Conservation (phyloP, 2,329 filamentous ascomycete genomes). For the Didymella exigua region DNA sequence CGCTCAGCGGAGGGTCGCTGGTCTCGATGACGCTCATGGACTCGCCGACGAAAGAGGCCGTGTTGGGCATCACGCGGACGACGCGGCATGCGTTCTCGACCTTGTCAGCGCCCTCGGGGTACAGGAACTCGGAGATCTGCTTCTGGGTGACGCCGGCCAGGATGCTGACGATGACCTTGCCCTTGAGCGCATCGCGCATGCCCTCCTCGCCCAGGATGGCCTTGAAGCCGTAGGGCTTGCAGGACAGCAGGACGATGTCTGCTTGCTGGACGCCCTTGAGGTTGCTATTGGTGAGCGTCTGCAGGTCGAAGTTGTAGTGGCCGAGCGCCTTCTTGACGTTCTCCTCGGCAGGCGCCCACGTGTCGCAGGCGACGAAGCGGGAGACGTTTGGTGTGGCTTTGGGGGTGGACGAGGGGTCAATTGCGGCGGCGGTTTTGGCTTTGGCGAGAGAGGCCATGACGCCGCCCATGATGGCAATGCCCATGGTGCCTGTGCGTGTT, state of each 20-base stretch:
- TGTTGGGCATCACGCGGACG: slow-evolving; percentile 85
- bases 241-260: slow-evolving; percentile 77
- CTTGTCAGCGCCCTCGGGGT: slow-evolving; percentile 55
- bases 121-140: slow-evolving; percentile 70
- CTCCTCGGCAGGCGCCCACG: slow-evolving; percentile 70
- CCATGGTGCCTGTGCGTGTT: slow-evolving; percentile 71
- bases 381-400: slow-evolving; percentile 59
- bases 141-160: slow-evolving; percentile 75
- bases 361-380: slow-evolving; percentile 81
- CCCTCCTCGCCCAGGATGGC: slow-evolving; percentile 70
- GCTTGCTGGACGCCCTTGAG: slow-evolving; percentile 68
- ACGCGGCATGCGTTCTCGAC: slow-evolving; percentile 63
- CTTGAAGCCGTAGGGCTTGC: slow-evolving; percentile 77
- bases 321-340: slow-evolving; percentile 70
- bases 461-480: slow-evolving; percentile 80
- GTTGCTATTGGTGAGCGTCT: slow-evolving; percentile 74
- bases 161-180: slow-evolving; percentile 83
- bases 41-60: slow-evolving; percentile 76
- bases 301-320: slow-evolving; percentile 66
- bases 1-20: slow-evolving; percentile 62
- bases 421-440: slow-evolving; percentile 36
- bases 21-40: slow-evolving; percentile 79
- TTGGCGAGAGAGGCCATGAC: slow-evolving; percentile 73
- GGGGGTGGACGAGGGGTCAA: slow-evolving; percentile 50
- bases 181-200: slow-evolving; percentile 73